Evolutionary conservation across 306 rosid species (phyloP).

Genomic region (Castanea mollissima): DNA sequence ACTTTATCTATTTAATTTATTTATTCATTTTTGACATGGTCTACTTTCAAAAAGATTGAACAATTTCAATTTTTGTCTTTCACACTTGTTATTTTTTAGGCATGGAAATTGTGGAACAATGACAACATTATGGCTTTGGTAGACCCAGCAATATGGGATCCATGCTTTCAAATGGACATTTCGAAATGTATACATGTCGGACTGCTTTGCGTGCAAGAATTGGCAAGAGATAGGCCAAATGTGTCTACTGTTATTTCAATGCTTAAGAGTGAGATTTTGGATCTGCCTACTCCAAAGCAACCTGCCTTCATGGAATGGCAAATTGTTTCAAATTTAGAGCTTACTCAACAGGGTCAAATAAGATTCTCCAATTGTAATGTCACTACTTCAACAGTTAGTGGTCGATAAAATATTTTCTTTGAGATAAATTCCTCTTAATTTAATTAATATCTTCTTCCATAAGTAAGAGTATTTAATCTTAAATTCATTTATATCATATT

Average conservation of each 20-base stretch:
- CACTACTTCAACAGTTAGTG: too few relatives aligned
- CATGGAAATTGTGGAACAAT: constrained; percentile 34
- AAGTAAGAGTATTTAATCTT: too few relatives aligned
- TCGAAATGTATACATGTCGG: constrained; percentile 35
- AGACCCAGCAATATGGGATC: constrained; percentile 8
- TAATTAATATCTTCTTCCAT: too few relatives aligned
- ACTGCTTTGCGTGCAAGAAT: constrained; percentile 32
- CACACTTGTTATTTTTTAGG: neutral
- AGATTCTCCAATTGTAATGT: neutral
- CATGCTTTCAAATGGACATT: neutral
- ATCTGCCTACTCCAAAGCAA: constrained; percentile 18
- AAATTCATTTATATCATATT: too few relatives aligned
- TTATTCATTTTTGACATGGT: too few relatives aligned
- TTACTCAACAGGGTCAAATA: neutral
- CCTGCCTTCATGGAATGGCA: constrained; percentile 10
- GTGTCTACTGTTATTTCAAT: constrained; percentile 18
- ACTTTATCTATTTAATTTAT: too few relatives aligned
- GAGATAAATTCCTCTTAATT: too few relatives aligned
- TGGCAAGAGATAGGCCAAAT: constrained; percentile 23
- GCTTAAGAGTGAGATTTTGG: constrained; percentile 21
- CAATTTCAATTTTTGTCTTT: neutral
- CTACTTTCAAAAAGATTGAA: neutral
- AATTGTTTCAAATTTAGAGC: neutral
- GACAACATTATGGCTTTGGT: neutral
- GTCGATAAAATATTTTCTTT: too few relatives aligned